Evolutionary conservation across 2,329 filamentous ascomycete species (phyloP), one percentile per base, ranked within the genome.

Genomic region (Penicillium psychrosexuale): DNA sequence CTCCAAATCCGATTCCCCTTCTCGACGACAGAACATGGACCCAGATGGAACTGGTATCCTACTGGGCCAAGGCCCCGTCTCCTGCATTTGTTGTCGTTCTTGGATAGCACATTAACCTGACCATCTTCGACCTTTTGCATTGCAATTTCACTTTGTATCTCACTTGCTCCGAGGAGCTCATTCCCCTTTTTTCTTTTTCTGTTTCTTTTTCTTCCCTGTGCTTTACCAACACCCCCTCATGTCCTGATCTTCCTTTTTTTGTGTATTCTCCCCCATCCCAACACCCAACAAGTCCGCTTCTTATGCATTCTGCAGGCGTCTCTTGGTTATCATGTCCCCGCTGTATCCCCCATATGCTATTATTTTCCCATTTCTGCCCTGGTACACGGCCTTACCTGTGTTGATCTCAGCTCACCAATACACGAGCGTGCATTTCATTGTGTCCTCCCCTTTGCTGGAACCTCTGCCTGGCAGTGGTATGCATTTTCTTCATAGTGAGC

Each of bases 221-320:
- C 47, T 43, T 45, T 47, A 42, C 64, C 55, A 57, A 62, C 64
- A 61, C 63, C 57, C 55, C 64, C 54, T 65, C 61, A 66, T 44
- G 53, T 52, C 57, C 53, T 55, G 61, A 60, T 56, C 24, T 61
- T 59, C 58, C 56, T 55, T 55, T 60, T 60, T 43, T 58, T 51
- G 56, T 61, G 52, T 55, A 51, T 51, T 53, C 19, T 54, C 57
- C 64, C 51, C 44, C 27, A 42, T 42, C 44, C 47, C 30, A 34
- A 34, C 30, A 34, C 43, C 42, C 49, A 49, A 43, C 53, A 52
- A 60, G 59, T 60, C 55, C 51, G 60, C 59, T 66, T 65, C 61
- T 57, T 49, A 67, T 72, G 71, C 71, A 74, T 74, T 63, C 65
- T 55, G 68, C 68, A 69, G 72, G 71, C 72, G 71, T 73, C 67